Base-by-base conservation (phyloP, 768 basidiomycete genomes). In the Boletus pseudopeckii region DNA sequence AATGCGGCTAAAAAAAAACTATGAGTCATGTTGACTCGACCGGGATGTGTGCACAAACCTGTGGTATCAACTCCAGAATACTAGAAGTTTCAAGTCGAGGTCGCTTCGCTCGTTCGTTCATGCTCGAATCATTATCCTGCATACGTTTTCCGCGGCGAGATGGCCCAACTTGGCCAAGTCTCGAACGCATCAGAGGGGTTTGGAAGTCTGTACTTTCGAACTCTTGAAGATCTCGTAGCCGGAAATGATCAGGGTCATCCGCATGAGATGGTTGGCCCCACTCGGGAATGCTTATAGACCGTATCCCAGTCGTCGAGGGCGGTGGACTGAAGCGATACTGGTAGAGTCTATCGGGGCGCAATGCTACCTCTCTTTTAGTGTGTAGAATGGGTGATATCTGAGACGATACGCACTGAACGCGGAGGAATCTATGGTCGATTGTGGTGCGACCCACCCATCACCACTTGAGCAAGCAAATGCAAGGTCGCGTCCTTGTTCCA, bases 1-100 rank as follows among this genome's bases (percentile, higher is more conserved):
- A 64, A 52, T 59, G 61, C n/a, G 59, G 62, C 69, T 71, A 28
- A 28, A 28, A 9, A 28, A 9, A 52, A 34, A 38, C 7, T 24
- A 48, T 70, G 52, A 66, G 55, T 50, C 39, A 22, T 36, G 30
- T 34, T 47, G 40, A 48, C 39, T 28, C 24, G 42, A 50, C 18
- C 10, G 11, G 40, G 14, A 49, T n/a, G 11, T 49, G 48, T 36
- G 43, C 34, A 64, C 73, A 38, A 48, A 82, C 82, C 70, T 77
- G 77, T 17, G 80, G 76, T 50, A 83, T 72, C 33, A 75, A 47
- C 39, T 64, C 57, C 50, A 72, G 61, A 32, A 81, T 64, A 2
- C 72, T 65, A 4, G 63, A 64, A n/a, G 52, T 39, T 49, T 75
- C 71, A 13, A 77, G 49, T 43, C 71, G 75, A 48, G 61, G 64